Evolutionary conservation across 208 protist genomes (phyloP).

Genomic region (Leishmania tarentolae): DNA sequence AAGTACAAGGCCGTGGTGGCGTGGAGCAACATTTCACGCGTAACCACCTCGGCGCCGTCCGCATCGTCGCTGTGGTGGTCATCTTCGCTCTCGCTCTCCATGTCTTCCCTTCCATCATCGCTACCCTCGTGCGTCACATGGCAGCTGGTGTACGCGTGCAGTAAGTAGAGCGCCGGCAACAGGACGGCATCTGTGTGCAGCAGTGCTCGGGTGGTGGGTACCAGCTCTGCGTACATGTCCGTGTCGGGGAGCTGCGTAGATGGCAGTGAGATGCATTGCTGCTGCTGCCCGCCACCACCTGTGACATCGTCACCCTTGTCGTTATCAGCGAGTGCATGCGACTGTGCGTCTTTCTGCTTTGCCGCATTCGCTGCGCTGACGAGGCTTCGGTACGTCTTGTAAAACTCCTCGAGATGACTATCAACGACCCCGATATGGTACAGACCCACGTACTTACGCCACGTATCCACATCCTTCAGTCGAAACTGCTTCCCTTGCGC

Average conservation of each 20-base stretch:
- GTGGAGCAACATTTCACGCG: conserved; percentile 49
- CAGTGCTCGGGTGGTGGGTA: conserved; percentile 55
- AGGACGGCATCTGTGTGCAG: conserved; percentile 81
- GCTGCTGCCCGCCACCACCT: neutral
- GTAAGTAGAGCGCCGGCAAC: conserved; percentile 50
- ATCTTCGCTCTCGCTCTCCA: conserved; percentile 4
- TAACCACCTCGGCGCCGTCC: conserved; percentile 22
- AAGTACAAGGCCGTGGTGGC: conserved; percentile 70
- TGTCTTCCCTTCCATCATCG: neutral
- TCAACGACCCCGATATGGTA: conserved; percentile 53
- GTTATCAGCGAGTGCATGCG: neutral
- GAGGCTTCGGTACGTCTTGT: conserved; percentile 34
- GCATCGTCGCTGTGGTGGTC: conserved; percentile 14
- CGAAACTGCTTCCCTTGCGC: conserved; percentile 40
- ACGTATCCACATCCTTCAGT: conserved; percentile 50
- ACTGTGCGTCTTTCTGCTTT: neutral
- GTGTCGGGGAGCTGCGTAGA: conserved; percentile 26
- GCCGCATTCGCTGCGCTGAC: conserved; percentile 2
- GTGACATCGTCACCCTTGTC: neutral
- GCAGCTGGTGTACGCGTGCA: conserved; percentile 41
- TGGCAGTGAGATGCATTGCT: conserved; percentile 15
- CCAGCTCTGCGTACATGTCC: conserved; percentile 37
- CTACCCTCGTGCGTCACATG: neutral
- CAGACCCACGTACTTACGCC: conserved; percentile 46
- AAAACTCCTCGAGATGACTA: conserved; percentile 29